Conservation (phyloP, 306 rosid genomes). For the Pachyrhizus erosus region DNA sequence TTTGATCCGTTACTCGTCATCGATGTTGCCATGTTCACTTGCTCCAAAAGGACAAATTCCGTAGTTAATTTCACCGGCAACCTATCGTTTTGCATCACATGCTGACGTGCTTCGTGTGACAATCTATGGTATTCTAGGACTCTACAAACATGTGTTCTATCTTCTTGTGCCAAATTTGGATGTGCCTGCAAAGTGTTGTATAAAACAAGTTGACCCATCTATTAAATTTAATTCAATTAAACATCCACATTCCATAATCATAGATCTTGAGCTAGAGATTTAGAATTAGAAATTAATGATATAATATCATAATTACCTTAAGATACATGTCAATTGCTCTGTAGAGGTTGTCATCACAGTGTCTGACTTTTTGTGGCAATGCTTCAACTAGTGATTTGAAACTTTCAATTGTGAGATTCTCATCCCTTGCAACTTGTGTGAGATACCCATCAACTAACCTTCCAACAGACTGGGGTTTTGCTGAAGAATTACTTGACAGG, state of each 20-base stretch:
- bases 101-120: slow-evolving; percentile 71
- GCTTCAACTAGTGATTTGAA: slow-evolving; percentile 66
- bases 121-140: slow-evolving; percentile 69
- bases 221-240: not conserved
- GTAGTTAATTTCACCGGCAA: slow-evolving; percentile 60
- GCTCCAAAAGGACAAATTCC: slow-evolving; percentile 59
- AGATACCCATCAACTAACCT: slow-evolving; percentile 79
- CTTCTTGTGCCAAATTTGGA: slow-evolving; percentile 65
- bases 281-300: not conserved
- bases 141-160: slow-evolving; percentile 58
- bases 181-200: slow-evolving; percentile 63
- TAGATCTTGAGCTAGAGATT: not conserved
- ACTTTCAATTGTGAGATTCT: slow-evolving; percentile 54
- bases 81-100: slow-evolving; percentile 72
- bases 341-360: slow-evolving; percentile 53
- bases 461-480: slow-evolving; percentile 61
- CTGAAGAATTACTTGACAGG: slow-evolving; percentile 42
- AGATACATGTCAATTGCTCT: slow-evolving; percentile 59
- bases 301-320: slow-evolving; percentile 43
- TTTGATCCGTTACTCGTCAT: slow-evolving; percentile 44
- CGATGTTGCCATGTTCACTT: slow-evolving; percentile 60
- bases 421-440: slow-evolving; percentile 66
- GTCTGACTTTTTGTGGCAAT: slow-evolving; percentile 55
- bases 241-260: not conserved
- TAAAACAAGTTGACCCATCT: not conserved